Percentiles rank a stretch among this genome's conserved stretches.
These are phyloP conservation scores for Telopea speciosissima DNA, from an alignment of 177 flowering plant species.

Conservation along the genomic window DNA sequence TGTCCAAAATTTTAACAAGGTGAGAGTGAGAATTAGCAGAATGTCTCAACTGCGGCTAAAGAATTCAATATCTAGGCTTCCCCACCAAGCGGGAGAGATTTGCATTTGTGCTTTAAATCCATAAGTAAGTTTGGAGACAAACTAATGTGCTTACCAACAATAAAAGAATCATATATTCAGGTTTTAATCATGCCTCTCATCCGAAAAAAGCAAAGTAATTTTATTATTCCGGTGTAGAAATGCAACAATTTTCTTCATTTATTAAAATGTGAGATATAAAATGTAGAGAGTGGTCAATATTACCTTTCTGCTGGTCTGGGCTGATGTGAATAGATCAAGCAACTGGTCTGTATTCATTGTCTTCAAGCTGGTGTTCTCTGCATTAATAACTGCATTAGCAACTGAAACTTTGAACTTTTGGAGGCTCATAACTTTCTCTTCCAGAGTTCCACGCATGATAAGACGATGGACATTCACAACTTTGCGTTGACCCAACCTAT, in stretches of 20 bases:
- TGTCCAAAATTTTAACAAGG: background rate
- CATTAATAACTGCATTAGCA: constrained; percentile 90
- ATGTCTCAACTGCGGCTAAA: background rate
- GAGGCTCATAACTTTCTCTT: constrained; percentile 98
- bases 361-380: constrained; percentile 93
- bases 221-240: no score
- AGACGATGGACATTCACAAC: constrained; percentile 98
- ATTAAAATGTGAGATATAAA: no score
- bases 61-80: background rate
- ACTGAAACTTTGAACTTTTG: constrained; percentile 90
- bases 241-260: no score
- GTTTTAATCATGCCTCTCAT: no score
- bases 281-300: background rate
- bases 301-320: constrained; percentile 66
- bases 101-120: no score
- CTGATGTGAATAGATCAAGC: constrained; percentile 89
- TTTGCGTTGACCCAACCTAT: constrained; percentile 85
- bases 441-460: constrained; percentile 96
- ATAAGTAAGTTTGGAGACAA: no score
- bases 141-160: no score
- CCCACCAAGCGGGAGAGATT: background rate
- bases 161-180: no score
- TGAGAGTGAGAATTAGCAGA: background rate
- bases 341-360: constrained; percentile 98
- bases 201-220: no score